Percentiles rank a stretch among this genome's conserved stretches.
Conservation (phyloP, 2,329 filamentous ascomycete genomes). For the Penicillium brevicompactum region DNA sequence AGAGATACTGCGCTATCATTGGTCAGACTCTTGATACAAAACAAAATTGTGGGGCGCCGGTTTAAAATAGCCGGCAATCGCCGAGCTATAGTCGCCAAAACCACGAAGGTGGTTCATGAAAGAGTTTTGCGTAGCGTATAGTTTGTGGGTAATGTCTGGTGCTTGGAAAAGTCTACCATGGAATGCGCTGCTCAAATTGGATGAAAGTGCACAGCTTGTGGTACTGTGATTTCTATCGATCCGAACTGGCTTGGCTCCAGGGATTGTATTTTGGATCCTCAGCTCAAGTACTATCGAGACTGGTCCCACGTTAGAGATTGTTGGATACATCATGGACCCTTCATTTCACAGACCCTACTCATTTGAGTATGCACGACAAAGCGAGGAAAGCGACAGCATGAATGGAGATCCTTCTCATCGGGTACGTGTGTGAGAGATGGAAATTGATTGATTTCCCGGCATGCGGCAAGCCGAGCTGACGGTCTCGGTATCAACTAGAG, state of each 20-base stretch:
- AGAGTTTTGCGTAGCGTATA: background rate
- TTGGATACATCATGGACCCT: background rate
- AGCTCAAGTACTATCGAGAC: background rate
- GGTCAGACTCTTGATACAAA: background rate
- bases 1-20: background rate
- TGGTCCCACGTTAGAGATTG: background rate
- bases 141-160: background rate
- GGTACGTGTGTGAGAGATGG: conserved; percentile 4
- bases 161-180: background rate
- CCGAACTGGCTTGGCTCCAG: conserved; percentile 7
- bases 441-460: background rate
- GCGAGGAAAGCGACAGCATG: background rate
- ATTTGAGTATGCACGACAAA: background rate
- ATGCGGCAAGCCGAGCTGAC: conserved; percentile 9
- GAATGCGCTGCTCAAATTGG: background rate
- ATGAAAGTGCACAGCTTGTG: conserved; percentile 1
- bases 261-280: background rate
- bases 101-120: too few relatives aligned
- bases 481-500: background rate
- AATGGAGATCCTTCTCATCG: background rate
- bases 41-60: background rate
- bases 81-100: background rate
- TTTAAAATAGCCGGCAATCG: conserved; percentile 3
- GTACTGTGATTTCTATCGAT: conserved; percentile 1
- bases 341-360: background rate